Evolutionary conservation across 768 basidiomycete species (phyloP).

Genomic region (Rhodotorula babjevae): DNA sequence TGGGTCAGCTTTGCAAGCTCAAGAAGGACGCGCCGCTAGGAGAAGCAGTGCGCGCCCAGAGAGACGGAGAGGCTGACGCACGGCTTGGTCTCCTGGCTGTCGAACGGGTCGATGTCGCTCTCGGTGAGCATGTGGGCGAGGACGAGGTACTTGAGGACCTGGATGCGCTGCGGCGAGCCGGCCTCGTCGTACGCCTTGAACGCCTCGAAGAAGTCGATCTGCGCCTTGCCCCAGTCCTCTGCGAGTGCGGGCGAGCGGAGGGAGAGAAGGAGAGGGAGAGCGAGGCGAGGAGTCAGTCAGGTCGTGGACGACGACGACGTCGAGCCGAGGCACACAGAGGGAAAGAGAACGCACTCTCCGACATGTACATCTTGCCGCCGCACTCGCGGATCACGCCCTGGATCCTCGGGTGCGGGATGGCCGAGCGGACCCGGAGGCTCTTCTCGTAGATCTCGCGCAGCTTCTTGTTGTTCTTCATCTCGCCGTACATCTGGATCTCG

Average conservation of each 20-base stretch:
- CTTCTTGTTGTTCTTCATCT: conserved; percentile 91
- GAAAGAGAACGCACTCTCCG: conserved; percentile 65
- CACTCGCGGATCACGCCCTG: conserved; percentile 99
- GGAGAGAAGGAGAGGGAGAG: too few relatives aligned
- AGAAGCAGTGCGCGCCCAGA: too few relatives aligned
- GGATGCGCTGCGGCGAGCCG: conserved; percentile 90
- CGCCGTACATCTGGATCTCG: conserved; percentile 99
- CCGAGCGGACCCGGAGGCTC: conserved; percentile 82
- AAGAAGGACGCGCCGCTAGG: too few relatives aligned
- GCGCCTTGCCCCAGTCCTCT: conserved; percentile 96
- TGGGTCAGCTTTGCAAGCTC: too few relatives aligned
- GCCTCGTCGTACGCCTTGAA: conserved; percentile 99
- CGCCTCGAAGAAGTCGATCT: conserved; percentile 97
- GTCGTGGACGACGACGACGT: too few relatives aligned
- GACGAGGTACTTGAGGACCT: conserved; percentile 96
- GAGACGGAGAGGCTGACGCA: conserved; percentile 45
- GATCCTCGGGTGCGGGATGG: conserved; percentile 95
- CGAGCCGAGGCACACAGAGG: neutral
- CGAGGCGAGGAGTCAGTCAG: too few relatives aligned
- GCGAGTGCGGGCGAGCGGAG: neutral
- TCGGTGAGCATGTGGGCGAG: conserved; percentile 97
- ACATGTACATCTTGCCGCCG: conserved; percentile 99
- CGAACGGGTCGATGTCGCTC: conserved; percentile 97
- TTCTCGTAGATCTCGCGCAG: conserved; percentile 99
- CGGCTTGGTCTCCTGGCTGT: conserved; percentile 99